Evolutionary conservation across 2,329 filamentous ascomycete genomes (phyloP).

Genomic region (Dactylellina parvicollis): DNA sequence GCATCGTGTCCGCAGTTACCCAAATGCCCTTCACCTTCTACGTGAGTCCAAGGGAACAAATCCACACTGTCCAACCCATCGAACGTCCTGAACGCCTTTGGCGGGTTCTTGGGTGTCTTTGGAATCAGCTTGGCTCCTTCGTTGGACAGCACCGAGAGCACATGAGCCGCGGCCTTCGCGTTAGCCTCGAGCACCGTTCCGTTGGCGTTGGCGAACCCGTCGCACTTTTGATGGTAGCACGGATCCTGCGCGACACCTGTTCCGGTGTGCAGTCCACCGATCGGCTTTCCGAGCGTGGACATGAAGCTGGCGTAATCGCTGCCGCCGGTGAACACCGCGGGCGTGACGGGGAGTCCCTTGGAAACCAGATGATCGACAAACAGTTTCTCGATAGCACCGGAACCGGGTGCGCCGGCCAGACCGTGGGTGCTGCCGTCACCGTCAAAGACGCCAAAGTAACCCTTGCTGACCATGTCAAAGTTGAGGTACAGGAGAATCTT

Average conservation of each 20-base stretch:
- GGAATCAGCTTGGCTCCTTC: conserved; percentile 60
- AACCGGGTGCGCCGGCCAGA: conserved; percentile 58
- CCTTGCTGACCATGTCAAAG: conserved; percentile 61
- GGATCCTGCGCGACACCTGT: conserved; percentile 58
- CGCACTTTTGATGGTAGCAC: conserved; percentile 61
- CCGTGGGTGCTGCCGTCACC: conserved; percentile 59
- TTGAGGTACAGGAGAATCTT: conserved; percentile 60
- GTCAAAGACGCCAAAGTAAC: conserved; percentile 60
- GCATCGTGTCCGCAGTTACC: conserved; percentile 52
- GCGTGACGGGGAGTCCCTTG: conserved; percentile 56
- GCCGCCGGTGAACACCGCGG: conserved; percentile 59
- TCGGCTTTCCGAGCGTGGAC: conserved; percentile 60
- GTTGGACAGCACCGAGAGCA: conserved; percentile 59
- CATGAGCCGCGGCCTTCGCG: conserved; percentile 60
- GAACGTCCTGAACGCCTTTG: conserved; percentile 8
- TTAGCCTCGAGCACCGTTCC: conserved; percentile 59
- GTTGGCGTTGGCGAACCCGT: conserved; percentile 60
- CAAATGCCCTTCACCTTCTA: conserved; percentile 45
- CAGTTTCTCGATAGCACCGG: conserved; percentile 60
- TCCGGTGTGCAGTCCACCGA: conserved; percentile 61
- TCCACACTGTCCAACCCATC: conserved; percentile 15
- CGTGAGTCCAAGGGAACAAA: conserved; percentile 27
- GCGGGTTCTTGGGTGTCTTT: conserved; percentile 50
- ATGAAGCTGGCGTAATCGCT: conserved; percentile 60
- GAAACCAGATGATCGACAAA: conserved; percentile 59